Evolutionary conservation across 108 stramenopile genomes (phyloP).

Genomic region (Conticribra weissflogii): DNA sequence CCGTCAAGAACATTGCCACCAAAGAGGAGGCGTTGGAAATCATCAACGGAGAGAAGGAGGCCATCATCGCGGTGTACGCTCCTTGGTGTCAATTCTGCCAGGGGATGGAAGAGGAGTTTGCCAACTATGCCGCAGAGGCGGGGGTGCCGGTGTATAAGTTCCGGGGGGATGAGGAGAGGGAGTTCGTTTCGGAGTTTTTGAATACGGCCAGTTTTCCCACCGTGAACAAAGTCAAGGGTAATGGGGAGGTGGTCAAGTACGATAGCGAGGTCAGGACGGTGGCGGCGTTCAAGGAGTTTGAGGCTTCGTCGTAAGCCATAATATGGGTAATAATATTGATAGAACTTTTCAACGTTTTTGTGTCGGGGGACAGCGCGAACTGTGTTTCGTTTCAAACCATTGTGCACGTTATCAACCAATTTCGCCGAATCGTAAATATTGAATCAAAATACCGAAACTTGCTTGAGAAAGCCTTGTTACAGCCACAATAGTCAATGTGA

Average conservation of each 20-base stretch:
- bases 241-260: conserved; percentile 91
- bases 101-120: conserved; percentile 86
- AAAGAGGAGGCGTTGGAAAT: conserved; percentile 72
- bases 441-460: too few relatives aligned
- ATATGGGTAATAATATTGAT: too few relatives aligned
- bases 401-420: too few relatives aligned
- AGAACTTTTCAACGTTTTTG: too few relatives aligned
- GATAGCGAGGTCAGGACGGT: conserved; percentile 85
- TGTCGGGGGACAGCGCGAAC: too few relatives aligned
- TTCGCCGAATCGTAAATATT: too few relatives aligned
- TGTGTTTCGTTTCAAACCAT: too few relatives aligned
- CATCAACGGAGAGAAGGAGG: conserved; percentile 70
- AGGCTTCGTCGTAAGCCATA: too few relatives aligned
- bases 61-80: conserved; percentile 88
- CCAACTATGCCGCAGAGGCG: conserved; percentile 65
- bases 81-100: conserved; percentile 94
- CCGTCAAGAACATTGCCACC: conserved; percentile 77
- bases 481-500: too few relatives aligned
- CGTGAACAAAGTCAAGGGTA: conserved; percentile 86
- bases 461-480: too few relatives aligned
- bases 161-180: conserved; percentile 92
- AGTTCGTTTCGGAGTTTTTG: conserved; percentile 80
- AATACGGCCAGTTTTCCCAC: conserved; percentile 93
- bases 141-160: conserved; percentile 83
- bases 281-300: conserved; percentile 50